Conservation (phyloP, 805 yeast genomes). For the Scheffersomyces coipomensis region DNA sequence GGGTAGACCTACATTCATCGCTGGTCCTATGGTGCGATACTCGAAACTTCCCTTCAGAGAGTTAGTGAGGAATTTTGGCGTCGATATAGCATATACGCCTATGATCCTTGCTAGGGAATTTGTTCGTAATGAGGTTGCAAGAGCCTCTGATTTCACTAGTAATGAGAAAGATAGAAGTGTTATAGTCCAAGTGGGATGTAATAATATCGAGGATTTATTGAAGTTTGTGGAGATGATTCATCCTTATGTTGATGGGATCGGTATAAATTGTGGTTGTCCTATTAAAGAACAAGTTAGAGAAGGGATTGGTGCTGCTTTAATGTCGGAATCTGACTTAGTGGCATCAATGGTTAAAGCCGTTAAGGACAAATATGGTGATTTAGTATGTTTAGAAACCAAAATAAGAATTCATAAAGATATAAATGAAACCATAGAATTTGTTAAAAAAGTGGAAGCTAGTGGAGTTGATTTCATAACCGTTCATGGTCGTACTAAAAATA, state of each 20-base stretch:
- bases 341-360: constrained; percentile 83
- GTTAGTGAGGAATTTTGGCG: constrained; percentile 62
- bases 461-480: constrained; percentile 95
- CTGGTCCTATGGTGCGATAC: constrained; percentile 97
- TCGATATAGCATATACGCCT: constrained; percentile 89
- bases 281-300: constrained; percentile 91
- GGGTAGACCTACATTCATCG: constrained; percentile 38
- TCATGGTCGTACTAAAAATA: constrained; percentile 86
- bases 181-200: constrained; percentile 88
- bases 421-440: constrained; percentile 70
- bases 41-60: constrained; percentile 91
- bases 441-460: constrained; percentile 69
- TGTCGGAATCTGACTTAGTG: constrained; percentile 78
- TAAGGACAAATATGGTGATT: constrained; percentile 68
- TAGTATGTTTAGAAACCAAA: constrained; percentile 83
- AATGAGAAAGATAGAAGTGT: constrained; percentile 67
- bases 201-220: constrained; percentile 76
- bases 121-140: constrained; percentile 78
- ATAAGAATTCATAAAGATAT: constrained; percentile 83
- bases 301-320: constrained; percentile 96
- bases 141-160: constrained; percentile 83
- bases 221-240: constrained; percentile 86
- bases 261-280: constrained; percentile 97
- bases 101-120: constrained; percentile 96
- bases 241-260: constrained; percentile 91